Conservation (phyloP, 2,329 filamentous ascomycete species). For the Dothistroma septosporum region DNA sequence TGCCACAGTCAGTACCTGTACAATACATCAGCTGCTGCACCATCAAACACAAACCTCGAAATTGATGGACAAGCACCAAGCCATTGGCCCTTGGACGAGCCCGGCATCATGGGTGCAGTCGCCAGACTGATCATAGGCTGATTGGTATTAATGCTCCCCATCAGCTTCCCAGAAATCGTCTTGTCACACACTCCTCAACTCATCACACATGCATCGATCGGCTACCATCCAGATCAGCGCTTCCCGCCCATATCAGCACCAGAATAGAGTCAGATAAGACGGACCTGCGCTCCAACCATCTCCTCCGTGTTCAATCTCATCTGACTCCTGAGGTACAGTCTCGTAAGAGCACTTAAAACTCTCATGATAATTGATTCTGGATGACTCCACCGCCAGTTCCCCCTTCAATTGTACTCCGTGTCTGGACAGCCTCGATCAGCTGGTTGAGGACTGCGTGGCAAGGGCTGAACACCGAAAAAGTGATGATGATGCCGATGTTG, state of each 20-base stretch:
- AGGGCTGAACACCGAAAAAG: conserved; percentile 68
- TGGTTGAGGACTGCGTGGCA: conserved; percentile 70
- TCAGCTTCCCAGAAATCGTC: conserved; percentile 68
- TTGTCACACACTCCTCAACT: conserved; percentile 67
- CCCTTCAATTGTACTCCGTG: conserved; percentile 64
- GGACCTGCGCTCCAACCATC: conserved; percentile 63
- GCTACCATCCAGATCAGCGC: background rate
- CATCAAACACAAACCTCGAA: background rate
- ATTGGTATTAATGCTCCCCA: conserved; percentile 71
- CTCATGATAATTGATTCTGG: conserved; percentile 69
- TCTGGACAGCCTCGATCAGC: conserved; percentile 64
- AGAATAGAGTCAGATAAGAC: too few species aligned
- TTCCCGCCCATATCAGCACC: background rate
- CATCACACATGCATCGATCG: conserved; percentile 15
- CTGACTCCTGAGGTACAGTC: conserved; percentile 69
- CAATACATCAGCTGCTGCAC: background rate
- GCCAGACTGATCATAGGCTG: conserved; percentile 66
- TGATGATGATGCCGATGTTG: conserved; percentile 72
- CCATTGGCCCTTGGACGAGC: conserved; percentile 59
- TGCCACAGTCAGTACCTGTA: conserved; percentile 63
- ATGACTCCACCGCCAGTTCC: conserved; percentile 67
- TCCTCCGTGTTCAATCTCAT: conserved; percentile 80
- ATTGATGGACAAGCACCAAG: conserved; percentile 56
- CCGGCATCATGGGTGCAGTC: conserved; percentile 72
- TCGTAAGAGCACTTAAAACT: conserved; percentile 65